These are phyloP conservation scores for Metschnikowia similis DNA, from an alignment of 805 yeast genomes.

Conservation along the genomic window DNA sequence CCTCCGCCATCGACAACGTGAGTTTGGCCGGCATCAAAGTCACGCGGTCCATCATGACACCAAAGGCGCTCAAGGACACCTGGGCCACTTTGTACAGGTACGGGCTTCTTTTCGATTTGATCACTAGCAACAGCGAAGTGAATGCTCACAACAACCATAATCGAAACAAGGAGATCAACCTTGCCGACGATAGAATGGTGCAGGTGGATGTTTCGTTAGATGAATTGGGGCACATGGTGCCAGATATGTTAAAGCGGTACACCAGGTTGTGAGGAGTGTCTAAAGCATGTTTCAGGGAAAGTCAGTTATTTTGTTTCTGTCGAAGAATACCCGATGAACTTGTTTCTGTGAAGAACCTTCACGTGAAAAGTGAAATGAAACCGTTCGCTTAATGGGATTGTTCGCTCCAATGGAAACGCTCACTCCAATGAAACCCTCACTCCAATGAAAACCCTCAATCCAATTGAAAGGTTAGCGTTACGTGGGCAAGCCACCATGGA, in stretches of 20 bases:
- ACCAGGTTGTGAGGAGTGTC: slow-evolving; percentile 10
- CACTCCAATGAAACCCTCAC: too few species aligned
- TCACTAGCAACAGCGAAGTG: slow-evolving; percentile 40
- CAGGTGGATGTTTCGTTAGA: slow-evolving; percentile 49
- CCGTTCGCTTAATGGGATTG: too few species aligned
- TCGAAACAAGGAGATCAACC: slow-evolving; percentile 26
- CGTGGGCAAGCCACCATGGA: too few species aligned
- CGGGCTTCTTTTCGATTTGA: slow-evolving; percentile 50
- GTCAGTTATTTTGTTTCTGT: not conserved
- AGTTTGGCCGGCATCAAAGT: slow-evolving; percentile 30
- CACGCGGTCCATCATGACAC: slow-evolving; percentile 53
- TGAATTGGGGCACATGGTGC: slow-evolving; percentile 39
- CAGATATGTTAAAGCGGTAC: slow-evolving; percentile 10
- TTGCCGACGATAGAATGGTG: slow-evolving; percentile 46
- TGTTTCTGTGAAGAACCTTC: too few species aligned
- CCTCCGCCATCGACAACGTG: slow-evolving; percentile 35
- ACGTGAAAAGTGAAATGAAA: too few species aligned
- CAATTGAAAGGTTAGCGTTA: too few species aligned
- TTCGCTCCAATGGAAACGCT: too few species aligned
- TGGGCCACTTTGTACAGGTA: slow-evolving; percentile 69
- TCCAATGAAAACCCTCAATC: too few species aligned
- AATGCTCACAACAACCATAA: slow-evolving; percentile 25
- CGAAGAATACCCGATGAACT: not conserved
- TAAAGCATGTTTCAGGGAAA: too few species aligned
- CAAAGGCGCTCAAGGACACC: slow-evolving; percentile 55